Evolutionary conservation across 2,329 filamentous ascomycete species (phyloP).

Genomic region (Colletotrichum sp.): DNA sequence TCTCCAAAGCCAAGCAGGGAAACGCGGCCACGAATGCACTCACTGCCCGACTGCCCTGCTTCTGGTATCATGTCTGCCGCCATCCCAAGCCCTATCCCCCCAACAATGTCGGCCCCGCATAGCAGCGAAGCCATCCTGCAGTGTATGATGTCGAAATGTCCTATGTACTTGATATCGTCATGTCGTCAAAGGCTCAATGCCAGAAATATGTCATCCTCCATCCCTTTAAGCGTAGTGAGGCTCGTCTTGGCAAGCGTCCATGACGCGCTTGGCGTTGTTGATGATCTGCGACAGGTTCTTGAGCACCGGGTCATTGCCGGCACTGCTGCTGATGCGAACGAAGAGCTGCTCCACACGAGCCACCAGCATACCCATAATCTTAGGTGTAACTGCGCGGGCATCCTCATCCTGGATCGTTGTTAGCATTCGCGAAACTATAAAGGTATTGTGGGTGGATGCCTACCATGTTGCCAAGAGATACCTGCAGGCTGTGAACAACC

Average conservation of each 20-base stretch:
- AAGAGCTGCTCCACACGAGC: slow-evolving; percentile 58
- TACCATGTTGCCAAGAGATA: slow-evolving; percentile 55
- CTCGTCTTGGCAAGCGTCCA: slow-evolving; percentile 25
- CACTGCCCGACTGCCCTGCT: neutral
- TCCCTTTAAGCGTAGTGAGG: slow-evolving; percentile 16
- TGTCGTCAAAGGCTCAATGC: slow-evolving; percentile 6
- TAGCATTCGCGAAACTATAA: slow-evolving; percentile 23
- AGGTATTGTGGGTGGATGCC: slow-evolving; percentile 26
- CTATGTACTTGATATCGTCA: slow-evolving; percentile 24
- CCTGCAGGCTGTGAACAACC: slow-evolving; percentile 59
- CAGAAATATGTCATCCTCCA: neutral
- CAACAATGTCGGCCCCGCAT: neutral
- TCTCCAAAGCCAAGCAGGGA: slow-evolving; percentile 16
- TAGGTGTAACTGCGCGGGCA: slow-evolving; percentile 60
- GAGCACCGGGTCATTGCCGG: slow-evolving; percentile 52
- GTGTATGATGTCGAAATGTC: slow-evolving; percentile 21
- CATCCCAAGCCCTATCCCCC: neutral
- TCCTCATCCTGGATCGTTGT: slow-evolving; percentile 52
- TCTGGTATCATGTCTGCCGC: neutral
- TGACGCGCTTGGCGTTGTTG: slow-evolving; percentile 33
- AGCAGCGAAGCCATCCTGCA: neutral
- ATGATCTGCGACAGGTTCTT: slow-evolving; percentile 53
- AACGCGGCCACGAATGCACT: slow-evolving; percentile 17
- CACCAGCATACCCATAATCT: slow-evolving; percentile 60
- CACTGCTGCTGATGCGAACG: slow-evolving; percentile 51